These are phyloP conservation scores for Pythium dissimile DNA, from an alignment of 352 stramenopile species.

Conservation along the genomic window DNA sequence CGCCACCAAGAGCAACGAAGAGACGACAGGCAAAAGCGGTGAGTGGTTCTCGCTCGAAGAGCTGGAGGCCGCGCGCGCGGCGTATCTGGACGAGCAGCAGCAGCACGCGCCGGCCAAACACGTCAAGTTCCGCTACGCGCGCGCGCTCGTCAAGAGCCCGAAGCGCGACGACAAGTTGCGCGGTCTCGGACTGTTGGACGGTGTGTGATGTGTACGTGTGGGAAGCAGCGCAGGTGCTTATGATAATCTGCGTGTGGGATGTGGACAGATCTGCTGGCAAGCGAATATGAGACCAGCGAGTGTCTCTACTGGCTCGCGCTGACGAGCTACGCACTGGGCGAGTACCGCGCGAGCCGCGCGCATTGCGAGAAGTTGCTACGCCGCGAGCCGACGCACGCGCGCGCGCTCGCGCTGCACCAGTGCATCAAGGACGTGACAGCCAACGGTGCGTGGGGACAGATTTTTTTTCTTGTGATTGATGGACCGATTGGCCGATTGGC, in stretches of 20 bases:
- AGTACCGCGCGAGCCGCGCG: conserved; percentile 62
- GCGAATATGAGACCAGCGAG: conserved; percentile 48
- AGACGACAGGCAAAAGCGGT: conserved; percentile 17
- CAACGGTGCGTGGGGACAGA: conserved; percentile 32
- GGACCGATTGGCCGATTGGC: background rate
- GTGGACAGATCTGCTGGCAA: conserved; percentile 51
- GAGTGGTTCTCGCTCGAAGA: conserved; percentile 79
- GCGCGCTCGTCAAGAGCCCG: conserved; percentile 70
- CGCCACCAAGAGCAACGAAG: conserved; percentile 13
- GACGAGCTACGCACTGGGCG: conserved; percentile 61
- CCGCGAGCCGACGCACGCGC: conserved; percentile 67
- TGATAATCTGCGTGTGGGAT: background rate
- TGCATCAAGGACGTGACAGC: conserved; percentile 69
- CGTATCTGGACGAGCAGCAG: conserved; percentile 77
- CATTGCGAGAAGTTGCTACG: conserved; percentile 76
- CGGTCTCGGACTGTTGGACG: conserved; percentile 67
- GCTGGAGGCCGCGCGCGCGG: conserved; percentile 61
- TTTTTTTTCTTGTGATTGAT: background rate
- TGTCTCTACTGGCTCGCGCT: conserved; percentile 81
- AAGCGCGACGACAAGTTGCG: conserved; percentile 81
- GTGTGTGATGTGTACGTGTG: conserved; percentile 16
- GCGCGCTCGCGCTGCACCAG: conserved; percentile 68
- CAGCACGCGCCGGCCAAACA: conserved; percentile 60
- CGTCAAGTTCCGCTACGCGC: conserved; percentile 72
- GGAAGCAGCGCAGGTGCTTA: background rate